Evolutionary conservation across 1,284 basidiomycete genomes (phyloP), one percentile per base, ranked within the genome.

Genomic region (Trametes sp.): DNA sequence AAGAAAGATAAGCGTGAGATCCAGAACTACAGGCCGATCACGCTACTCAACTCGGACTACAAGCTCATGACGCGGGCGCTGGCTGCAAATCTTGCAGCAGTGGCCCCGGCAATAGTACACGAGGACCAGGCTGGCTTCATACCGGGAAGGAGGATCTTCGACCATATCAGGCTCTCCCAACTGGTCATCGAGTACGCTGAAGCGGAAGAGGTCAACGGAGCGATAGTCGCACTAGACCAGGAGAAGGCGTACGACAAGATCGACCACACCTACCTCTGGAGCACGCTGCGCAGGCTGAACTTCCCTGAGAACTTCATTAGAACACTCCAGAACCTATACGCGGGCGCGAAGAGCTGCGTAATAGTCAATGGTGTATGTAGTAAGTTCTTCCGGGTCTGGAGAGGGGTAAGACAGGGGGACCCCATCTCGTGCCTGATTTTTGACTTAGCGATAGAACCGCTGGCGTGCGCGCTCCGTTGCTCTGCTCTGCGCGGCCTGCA

Each of bases 391-490:
- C 5, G n/a, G 1, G 19, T 51, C 7, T 21, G 8, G 21, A 35
- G 49, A n/a, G 49, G 49, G 6, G 49, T 36, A 8, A 2, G 5
- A 71, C 76, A 63, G 72, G 76, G 0, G 71, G 76, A 69, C 74
- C 73, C 0, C 2, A 57, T 66, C 21, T 81, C 78, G 0, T 81
- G 78, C 65, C 69, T 81, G 0, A 69, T 81, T 0, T 81, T 78
- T 28, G 59, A 80, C 57, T 21, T 77, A 0, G 75, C 73, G 29
- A 77, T 79, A 10, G 75, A 78, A 63, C 71, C 76, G 0, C 66
- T 78, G 28, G 74, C 75, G 14, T 36, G 21, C n/a, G 59, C 58
- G 19, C 59, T 79, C 1, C n/a, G 76, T 21, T 58, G 68, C 1
- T 77, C 77, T 0, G 23, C 64, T 3, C 69, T 80, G 14, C 29